Evolutionary conservation across 1,284 basidiomycete species (phyloP).

Genomic region (Leccinum proliferum): DNA sequence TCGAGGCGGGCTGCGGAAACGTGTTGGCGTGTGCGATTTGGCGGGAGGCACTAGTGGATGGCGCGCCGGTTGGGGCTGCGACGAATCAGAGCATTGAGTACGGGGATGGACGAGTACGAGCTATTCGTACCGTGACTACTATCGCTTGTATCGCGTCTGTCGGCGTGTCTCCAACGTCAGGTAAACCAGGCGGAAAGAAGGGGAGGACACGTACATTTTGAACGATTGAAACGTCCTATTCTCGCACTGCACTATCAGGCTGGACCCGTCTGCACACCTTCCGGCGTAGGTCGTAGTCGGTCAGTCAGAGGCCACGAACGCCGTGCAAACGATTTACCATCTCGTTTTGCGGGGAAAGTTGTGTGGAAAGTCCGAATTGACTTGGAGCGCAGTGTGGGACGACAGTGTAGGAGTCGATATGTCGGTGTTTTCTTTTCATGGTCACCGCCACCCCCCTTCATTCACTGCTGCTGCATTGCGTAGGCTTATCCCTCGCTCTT

Average conservation of each 20-base stretch:
- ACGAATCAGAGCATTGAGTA: neutral
- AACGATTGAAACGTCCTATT: conserved; percentile 50
- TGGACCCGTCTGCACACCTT: conserved; percentile 65
- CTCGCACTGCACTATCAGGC: conserved; percentile 56
- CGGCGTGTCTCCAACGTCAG: neutral
- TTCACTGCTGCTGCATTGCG: too few species aligned
- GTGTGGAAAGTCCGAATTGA: conserved; percentile 21
- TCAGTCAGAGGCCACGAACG: neutral
- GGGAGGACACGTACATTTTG: conserved; percentile 9
- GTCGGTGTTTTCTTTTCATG: too few species aligned
- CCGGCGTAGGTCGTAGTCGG: neutral
- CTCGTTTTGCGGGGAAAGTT: conserved; percentile 48
- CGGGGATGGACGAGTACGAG: neutral
- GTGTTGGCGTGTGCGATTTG: conserved; percentile 13
- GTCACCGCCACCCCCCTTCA: too few species aligned
- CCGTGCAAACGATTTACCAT: conserved; percentile 33
- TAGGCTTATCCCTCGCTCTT: too few species aligned
- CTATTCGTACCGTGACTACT: neutral
- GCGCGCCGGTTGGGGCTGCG: conserved; percentile 1
- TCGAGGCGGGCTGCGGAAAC: conserved; percentile 57
- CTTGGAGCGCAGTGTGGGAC: conserved; percentile 11
- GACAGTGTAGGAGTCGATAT: conserved; percentile 1
- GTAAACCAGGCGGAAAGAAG: neutral
- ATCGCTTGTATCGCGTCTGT: neutral
- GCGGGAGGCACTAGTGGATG: neutral